Percentiles rank a stretch among this genome's conserved stretches.
Conservation (phyloP, 495 filamentous ascomycete species). For the Clohesyomyces aquaticus region DNA sequence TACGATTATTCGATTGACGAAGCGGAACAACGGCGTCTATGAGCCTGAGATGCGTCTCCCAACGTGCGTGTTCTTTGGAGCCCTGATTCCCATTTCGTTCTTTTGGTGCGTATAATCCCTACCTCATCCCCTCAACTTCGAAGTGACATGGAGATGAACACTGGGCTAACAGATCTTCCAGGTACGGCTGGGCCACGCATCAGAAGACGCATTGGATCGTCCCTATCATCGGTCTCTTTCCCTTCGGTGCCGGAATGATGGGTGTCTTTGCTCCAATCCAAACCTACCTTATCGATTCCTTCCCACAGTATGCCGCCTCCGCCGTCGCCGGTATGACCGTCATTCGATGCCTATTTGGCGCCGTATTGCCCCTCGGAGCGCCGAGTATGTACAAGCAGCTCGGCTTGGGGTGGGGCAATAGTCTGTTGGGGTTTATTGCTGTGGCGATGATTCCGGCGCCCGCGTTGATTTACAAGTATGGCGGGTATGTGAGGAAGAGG, state of each 20-base stretch:
- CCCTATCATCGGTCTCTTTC: slow-evolving; percentile 59
- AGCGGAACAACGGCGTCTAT: slow-evolving; percentile 35
- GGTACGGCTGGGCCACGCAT: slow-evolving; percentile 39
- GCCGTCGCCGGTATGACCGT: slow-evolving; percentile 54
- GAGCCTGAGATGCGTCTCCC: slow-evolving; percentile 41
- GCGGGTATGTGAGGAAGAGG: slow-evolving; percentile 36
- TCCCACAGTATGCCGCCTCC: slow-evolving; percentile 41
- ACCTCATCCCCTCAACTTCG: not conserved
- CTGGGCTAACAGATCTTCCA: not conserved
- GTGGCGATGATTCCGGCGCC: slow-evolving; percentile 49
- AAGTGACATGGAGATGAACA: too few relatives aligned
- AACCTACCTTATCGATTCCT: slow-evolving; percentile 49
- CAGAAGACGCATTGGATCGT: slow-evolving; percentile 44
- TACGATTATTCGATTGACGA: slow-evolving; percentile 31
- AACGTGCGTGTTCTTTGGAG: slow-evolving; percentile 34
- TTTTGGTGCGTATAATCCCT: slow-evolving; percentile 29
- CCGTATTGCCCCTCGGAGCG: slow-evolving; percentile 55
- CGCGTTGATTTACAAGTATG: slow-evolving; percentile 42
- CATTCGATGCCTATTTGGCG: slow-evolving; percentile 56
- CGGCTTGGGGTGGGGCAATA: slow-evolving; percentile 55
- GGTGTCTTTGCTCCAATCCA: slow-evolving; percentile 38
- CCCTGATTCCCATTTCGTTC: slow-evolving; percentile 35
- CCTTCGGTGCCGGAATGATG: slow-evolving; percentile 62
- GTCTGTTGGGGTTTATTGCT: slow-evolving; percentile 51
- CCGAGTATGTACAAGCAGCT: slow-evolving; percentile 53